Conservation (phyloP, 139 green algal genomes). For the Haematococcus lacustris region DNA sequence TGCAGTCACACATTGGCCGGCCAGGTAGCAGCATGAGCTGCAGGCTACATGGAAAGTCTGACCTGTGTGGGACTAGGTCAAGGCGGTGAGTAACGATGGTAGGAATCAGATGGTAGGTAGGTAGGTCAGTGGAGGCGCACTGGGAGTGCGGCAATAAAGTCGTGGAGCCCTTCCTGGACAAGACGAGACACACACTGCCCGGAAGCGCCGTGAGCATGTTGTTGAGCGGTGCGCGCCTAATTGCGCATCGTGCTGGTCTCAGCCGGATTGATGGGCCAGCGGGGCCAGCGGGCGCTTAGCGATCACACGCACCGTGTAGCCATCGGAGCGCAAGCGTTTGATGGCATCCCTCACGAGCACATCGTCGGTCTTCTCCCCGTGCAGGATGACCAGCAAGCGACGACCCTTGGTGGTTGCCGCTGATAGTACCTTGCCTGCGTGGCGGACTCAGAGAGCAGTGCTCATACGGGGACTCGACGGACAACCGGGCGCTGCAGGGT, state of each 20-base stretch:
- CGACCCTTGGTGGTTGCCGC: neutral
- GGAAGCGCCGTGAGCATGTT: neutral
- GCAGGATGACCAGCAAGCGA: neutral
- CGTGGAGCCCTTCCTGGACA: neutral
- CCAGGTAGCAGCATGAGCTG: neutral
- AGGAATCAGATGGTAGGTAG: neutral
- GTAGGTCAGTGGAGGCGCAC: neutral
- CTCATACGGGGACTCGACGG: too few relatives aligned
- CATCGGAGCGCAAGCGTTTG: constrained; percentile 1
- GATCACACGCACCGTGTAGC: constrained; percentile 1
- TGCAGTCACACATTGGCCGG: neutral
- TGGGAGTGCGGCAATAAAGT: neutral
- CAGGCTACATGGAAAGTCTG: neutral
- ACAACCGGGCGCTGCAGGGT: too few relatives aligned
- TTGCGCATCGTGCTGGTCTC: neutral
- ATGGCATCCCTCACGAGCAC: constrained; percentile 6
- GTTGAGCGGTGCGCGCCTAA: neutral
- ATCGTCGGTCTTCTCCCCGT: constrained; percentile 7
- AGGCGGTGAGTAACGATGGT: neutral
- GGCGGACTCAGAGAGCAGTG: too few relatives aligned
- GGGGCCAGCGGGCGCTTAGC: too few relatives aligned
- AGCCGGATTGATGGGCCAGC: neutral
- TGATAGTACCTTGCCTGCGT: too few relatives aligned
- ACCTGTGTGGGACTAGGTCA: neutral
- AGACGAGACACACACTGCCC: neutral